These are phyloP conservation scores for Fusarium citri DNA, from an alignment of 2,329 filamentous ascomycete genomes.

Conservation along the genomic window DNA sequence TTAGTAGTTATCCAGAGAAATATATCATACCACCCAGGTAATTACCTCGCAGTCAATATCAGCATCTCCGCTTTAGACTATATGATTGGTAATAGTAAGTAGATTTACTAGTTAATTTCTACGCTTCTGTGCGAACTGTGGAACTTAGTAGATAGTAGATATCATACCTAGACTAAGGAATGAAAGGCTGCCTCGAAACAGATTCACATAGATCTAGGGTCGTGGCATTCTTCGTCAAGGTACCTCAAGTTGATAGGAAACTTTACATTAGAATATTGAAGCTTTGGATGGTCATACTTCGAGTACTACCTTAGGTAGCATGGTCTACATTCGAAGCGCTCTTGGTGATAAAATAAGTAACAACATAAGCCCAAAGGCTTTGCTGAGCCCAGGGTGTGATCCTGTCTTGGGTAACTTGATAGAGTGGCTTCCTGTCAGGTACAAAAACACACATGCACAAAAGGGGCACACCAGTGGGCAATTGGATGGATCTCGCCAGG, in stretches of 20 bases:
- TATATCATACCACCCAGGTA: neutral
- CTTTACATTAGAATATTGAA: neutral
- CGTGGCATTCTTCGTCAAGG: neutral
- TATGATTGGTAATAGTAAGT: neutral
- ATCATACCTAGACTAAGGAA: neutral
- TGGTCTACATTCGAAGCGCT: neutral
- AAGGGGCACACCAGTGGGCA: constrained; percentile 25
- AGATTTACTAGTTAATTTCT: neutral
- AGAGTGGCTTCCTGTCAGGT: constrained; percentile 15
- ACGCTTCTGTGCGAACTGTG: neutral
- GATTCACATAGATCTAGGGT: neutral
- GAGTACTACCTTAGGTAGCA: too few species aligned
- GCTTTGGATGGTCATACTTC: neutral
- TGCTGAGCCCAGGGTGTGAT: neutral
- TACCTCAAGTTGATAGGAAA: neutral
- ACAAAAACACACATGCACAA: constrained; percentile 17
- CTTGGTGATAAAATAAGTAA: neutral
- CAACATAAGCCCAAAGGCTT: neutral
- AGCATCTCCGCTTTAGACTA: neutral
- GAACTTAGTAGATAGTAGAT: neutral
- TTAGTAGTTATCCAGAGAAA: neutral
- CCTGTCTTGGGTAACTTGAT: neutral
- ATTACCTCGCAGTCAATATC: neutral
- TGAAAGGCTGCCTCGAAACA: neutral
- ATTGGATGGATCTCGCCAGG: constrained; percentile 13